Base-by-base conservation (phyloP, 1,284 basidiomycete species). In the Puccinia coronata region DNA sequence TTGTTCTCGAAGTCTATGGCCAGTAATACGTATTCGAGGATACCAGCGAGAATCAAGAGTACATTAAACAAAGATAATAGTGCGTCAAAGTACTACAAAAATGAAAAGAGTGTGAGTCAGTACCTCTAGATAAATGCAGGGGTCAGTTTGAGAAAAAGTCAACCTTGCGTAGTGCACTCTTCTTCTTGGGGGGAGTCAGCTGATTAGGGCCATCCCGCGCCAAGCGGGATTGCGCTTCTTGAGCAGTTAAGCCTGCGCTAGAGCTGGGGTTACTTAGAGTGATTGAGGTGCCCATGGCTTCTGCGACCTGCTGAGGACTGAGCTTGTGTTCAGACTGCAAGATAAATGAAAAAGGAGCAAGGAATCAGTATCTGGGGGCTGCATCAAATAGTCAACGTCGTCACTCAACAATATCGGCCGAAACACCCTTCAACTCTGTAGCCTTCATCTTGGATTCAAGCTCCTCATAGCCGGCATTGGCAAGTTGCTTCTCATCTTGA, bases 21-120 rank as follows among this genome's bases (percentile, higher is more conserved):
- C 28, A 92, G 87, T 6, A 92, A 87, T 70, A 90, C 87, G 83
- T 91, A 91, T 86, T 91, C 90, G 67, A 92, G 87, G 59, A 91
- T 80, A 76, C 80, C 83, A 18, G 83, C 73, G 51, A 84, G 59
- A 47, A 85, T 84, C 59, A 92, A 87, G 63, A 92, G 87, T 82
- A 92, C 88, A 86, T 92, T 92, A 87, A 91, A 92, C 89, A 91
- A 89, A 8, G 90, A 90, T 82, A 89, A 83, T 25, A 91, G 87
- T 61, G 90, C 89, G 84, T 91, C 90, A 69, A 90, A 84, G 84
- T 91, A 92, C 74, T 83, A 59, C n/a, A n/a, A 23, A 47, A 20
- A 57, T 3, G 23, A 23, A 4, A n/a, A 31, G 43, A 43, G 28
- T 34, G 18, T 23, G 25, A 61, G 11, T 5, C n/a, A n/a, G n/a